Evolutionary conservation across 2,329 filamentous ascomycete genomes (phyloP).

Genomic region (Fusarium xylarioides): DNA sequence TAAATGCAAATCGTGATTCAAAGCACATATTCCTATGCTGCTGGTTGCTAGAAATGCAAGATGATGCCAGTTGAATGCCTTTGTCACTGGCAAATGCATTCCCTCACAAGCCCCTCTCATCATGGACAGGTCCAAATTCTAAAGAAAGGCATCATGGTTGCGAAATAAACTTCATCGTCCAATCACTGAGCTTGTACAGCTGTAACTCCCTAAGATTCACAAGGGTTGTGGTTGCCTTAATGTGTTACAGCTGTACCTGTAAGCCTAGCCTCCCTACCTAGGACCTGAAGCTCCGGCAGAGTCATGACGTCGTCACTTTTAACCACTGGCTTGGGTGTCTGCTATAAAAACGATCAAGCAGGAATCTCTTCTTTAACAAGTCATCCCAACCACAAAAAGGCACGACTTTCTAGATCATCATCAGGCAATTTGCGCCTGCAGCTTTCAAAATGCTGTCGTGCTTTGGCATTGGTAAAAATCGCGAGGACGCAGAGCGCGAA

Average conservation of each 20-base stretch:
- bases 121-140: conserved; percentile 12
- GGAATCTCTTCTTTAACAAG: not conserved
- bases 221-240: conserved; percentile 6
- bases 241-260: not conserved
- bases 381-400: not conserved
- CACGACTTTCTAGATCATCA: not conserved
- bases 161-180: not conserved
- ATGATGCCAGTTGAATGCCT: conserved; percentile 4
- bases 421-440: not conserved
- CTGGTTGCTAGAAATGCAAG: not conserved
- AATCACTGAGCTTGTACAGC: conserved; percentile 1
- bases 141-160: conserved; percentile 21
- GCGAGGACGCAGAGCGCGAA: conserved; percentile 70
- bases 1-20: not conserved
- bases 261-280: not conserved
- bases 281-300: conserved; percentile 33
- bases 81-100: not conserved
- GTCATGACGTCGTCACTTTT: conserved; percentile 36
- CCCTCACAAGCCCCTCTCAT: conserved; percentile 19
- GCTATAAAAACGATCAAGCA: not conserved
- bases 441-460: conserved; percentile 65
- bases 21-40: not conserved
- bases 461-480: conserved; percentile 64
- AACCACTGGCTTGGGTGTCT: not conserved
- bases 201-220: not conserved